These are phyloP conservation scores for Myriosclerotinia scirpicola DNA, from an alignment of 2,329 filamentous ascomycete species.

Conservation along the genomic window DNA sequence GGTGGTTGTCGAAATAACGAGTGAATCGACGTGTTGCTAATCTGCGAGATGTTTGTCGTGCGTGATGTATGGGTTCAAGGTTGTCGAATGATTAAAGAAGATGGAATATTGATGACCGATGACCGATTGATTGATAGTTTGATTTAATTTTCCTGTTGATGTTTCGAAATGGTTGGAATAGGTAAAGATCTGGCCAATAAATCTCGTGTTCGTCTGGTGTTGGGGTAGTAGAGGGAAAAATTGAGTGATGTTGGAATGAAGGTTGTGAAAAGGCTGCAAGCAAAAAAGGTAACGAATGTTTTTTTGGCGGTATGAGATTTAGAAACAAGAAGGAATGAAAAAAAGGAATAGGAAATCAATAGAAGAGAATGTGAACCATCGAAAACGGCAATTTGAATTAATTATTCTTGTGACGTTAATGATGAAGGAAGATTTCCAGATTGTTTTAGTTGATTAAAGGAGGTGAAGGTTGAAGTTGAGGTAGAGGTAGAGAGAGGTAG, in stretches of 20 bases:
- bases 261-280: conserved; percentile 18
- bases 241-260: conserved; percentile 20
- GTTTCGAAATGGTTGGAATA: neutral
- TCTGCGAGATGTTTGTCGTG: neutral
- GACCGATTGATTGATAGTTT: neutral
- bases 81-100: neutral
- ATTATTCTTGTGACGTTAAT: conserved; percentile 2
- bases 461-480: conserved; percentile 42
- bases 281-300: conserved; percentile 13
- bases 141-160: neutral
- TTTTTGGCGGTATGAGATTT: neutral
- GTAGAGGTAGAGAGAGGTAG: too few relatives aligned
- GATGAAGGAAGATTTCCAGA: conserved; percentile 46
- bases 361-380: conserved; percentile 30
- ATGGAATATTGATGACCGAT: neutral
- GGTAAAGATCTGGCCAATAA: conserved; percentile 1
- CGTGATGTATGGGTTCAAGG: too few relatives aligned
- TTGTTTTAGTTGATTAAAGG: conserved; percentile 51
- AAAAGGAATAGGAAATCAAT: conserved; percentile 19
- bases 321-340: conserved; percentile 16
- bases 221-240: neutral
- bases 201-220: conserved; percentile 15
- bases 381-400: conserved; percentile 15
- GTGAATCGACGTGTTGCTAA: conserved; percentile 6
- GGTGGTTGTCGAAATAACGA: neutral